Percentiles rank a stretch among this genome's conserved stretches.
phyloP scores from a whole-genome alignment of 805 yeast genomes.

The Teunomyces lycoperdinae region DNA sequence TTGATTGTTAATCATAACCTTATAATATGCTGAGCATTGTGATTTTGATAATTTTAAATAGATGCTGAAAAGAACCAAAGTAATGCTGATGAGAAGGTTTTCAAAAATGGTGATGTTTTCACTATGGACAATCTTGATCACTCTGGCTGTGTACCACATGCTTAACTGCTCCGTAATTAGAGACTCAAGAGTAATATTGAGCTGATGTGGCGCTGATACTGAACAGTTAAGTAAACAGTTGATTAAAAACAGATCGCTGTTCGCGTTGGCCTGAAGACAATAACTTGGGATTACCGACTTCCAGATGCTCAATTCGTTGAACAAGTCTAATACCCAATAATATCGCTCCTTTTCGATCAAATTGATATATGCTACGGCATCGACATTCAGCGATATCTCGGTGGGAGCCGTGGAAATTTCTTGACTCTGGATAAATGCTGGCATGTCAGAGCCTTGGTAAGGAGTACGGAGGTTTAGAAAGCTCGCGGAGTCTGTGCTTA shows the following conservation, averaged over 20 bases:
- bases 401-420: not conserved
- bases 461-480: not conserved
- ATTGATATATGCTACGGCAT: conserved; percentile 17
- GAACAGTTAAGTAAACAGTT: conserved; percentile 33
- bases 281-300: conserved; percentile 33
- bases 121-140: conserved; percentile 3
- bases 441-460: not conserved
- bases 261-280: conserved; percentile 19
- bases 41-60: conserved; percentile 15
- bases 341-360: conserved; percentile 33
- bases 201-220: conserved; percentile 2
- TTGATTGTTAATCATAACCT: conserved; percentile 28
- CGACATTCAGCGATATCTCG: conserved; percentile 13
- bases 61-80: conserved; percentile 23
- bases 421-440: not conserved
- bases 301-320: conserved; percentile 39
- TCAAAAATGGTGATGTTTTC: conserved; percentile 22
- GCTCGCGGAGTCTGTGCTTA: conserved; percentile 1
- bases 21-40: conserved; percentile 8
- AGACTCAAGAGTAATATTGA: conserved; percentile 5
- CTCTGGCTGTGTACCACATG: conserved; percentile 19
- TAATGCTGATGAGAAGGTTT: conserved; percentile 28
- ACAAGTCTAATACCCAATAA: conserved; percentile 39
- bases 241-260: conserved; percentile 20
- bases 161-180: conserved; percentile 20